A percentile compares a stretch with the other conserved stretches of the same genome.
Evolutionary conservation across 257 asterid species (phyloP).

Genomic region (Perilla frutescens): DNA sequence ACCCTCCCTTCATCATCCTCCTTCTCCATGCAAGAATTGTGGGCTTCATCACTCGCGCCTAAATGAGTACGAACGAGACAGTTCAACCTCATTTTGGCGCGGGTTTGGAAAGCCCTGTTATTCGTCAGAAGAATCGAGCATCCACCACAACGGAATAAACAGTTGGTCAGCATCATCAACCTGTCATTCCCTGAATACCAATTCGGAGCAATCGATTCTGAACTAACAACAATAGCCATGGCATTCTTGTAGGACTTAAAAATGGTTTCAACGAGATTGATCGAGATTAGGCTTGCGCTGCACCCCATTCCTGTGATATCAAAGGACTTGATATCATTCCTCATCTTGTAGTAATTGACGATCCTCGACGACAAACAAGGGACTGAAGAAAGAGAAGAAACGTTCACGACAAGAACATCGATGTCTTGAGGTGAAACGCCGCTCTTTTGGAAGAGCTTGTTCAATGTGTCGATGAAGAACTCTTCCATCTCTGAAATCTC

Average conservation of each 20-base stretch:
- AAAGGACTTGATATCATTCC: slow-evolving; percentile 46
- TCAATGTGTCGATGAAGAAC: slow-evolving; percentile 36
- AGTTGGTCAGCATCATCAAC: slow-evolving; percentile 55
- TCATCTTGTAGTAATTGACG: slow-evolving; percentile 45
- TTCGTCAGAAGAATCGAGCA: slow-evolving; percentile 52
- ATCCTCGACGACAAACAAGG: slow-evolving; percentile 45
- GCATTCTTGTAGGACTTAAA: slow-evolving; percentile 39
- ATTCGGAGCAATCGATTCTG: slow-evolving; percentile 51
- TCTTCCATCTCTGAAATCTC: slow-evolving; percentile 46
- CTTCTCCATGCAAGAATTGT: slow-evolving; percentile 40
- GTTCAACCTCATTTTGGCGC: slow-evolving; percentile 39
- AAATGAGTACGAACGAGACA: slow-evolving; percentile 49
- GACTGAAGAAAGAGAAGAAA: slow-evolving; percentile 30
- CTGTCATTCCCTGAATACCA: slow-evolving; percentile 51
- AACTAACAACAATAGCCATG: slow-evolving; percentile 43
- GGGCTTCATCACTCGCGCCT: slow-evolving; percentile 49
- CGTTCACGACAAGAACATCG: slow-evolving; percentile 46
- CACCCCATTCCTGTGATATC: slow-evolving; percentile 57
- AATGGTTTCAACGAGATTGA: slow-evolving; percentile 45
- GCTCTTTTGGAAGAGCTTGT: slow-evolving; percentile 33
- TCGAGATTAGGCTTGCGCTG: slow-evolving; percentile 48
- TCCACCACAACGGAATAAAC: slow-evolving; percentile 55
- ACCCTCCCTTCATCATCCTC: slow-evolving; percentile 46
- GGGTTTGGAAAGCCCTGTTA: slow-evolving; percentile 27
- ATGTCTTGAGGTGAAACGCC: slow-evolving; percentile 43